phyloP scores from a whole-genome alignment of 2,329 filamentous ascomycete genomes.

The Leptographium flavum region DNA sequence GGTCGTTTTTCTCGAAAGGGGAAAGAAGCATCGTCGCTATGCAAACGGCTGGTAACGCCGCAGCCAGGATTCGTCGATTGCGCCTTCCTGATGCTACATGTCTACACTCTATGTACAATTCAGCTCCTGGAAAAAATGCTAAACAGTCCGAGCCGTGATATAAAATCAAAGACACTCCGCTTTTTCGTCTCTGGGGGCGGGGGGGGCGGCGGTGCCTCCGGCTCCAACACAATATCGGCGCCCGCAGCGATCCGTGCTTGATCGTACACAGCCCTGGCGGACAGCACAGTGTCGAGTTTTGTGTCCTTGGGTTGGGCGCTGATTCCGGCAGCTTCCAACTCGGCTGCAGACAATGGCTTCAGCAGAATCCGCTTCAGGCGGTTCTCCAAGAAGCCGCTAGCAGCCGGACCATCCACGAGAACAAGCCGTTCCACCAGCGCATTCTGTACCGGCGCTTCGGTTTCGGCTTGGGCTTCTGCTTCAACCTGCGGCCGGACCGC shows the following conservation, averaged over 20 bases:
- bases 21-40: too few species aligned
- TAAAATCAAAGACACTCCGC: too few species aligned
- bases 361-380: conserved; percentile 5
- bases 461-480: background rate
- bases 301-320: background rate
- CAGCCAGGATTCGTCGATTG: too few species aligned
- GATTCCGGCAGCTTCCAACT: background rate
- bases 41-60: too few species aligned
- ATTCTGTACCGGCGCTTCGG: background rate
- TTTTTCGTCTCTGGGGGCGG: background rate
- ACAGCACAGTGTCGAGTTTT: background rate
- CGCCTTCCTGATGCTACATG: too few species aligned
- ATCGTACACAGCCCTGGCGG: background rate
- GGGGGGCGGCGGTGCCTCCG: background rate
- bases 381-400: conserved; percentile 4
- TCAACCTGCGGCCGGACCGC: background rate
- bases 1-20: too few species aligned
- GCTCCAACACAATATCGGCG: background rate
- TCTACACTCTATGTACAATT: too few species aligned
- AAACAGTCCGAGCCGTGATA: too few species aligned
- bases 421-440: conserved; percentile 6
- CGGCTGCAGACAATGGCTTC: background rate
- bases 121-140: too few species aligned
- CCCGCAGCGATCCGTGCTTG: background rate
- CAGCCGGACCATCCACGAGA: conserved; percentile 5